Conservation (phyloP, 768 basidiomycete species). For the Leccinum fibrillosum region DNA sequence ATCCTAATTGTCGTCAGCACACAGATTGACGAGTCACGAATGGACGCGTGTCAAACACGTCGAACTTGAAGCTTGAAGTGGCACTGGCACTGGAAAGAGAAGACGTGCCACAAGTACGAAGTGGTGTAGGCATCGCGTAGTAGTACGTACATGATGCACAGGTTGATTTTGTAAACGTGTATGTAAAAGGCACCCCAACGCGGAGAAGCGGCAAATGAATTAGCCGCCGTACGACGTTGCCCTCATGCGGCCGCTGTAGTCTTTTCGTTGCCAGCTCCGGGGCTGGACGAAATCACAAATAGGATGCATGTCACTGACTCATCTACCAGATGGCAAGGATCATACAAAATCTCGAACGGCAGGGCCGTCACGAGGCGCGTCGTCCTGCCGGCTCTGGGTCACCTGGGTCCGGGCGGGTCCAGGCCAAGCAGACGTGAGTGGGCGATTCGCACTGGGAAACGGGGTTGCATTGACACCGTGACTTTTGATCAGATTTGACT, state of each 20-base stretch:
- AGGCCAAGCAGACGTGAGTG: conserved; percentile 17
- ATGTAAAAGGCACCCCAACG: background rate
- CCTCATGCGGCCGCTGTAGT: background rate
- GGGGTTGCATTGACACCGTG: background rate
- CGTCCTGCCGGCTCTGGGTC: background rate
- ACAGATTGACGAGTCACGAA: background rate
- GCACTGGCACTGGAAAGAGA: background rate
- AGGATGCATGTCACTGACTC: background rate
- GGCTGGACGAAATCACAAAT: background rate
- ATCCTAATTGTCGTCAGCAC: background rate
- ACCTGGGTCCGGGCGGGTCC: background rate
- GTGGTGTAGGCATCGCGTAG: background rate
- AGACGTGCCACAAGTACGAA: background rate
- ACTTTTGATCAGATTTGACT: conserved; percentile 9
- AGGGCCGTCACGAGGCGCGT: conserved; percentile 20
- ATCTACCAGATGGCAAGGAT: background rate
- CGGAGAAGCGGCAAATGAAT: background rate
- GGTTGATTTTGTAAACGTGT: background rate
- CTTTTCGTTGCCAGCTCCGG: background rate
- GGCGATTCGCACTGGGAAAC: background rate
- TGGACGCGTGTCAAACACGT: background rate
- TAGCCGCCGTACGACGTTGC: background rate
- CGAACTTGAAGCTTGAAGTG: background rate
- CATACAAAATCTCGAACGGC: conserved; percentile 11
- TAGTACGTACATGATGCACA: background rate